Evolutionary conservation across 768 basidiomycete species (phyloP).

Genomic region (Amanita molliuscula): DNA sequence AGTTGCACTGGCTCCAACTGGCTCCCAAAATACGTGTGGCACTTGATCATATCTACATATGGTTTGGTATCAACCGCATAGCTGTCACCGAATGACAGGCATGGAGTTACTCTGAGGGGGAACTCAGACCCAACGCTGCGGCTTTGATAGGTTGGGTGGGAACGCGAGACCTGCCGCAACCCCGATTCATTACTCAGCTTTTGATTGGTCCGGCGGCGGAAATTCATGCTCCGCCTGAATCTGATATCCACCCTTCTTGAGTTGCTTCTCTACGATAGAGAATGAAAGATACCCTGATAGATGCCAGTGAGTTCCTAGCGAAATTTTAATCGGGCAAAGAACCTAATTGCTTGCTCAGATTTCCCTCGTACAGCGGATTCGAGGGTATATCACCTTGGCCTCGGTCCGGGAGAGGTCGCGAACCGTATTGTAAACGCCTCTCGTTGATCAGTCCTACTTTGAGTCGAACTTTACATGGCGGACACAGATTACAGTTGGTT

Average conservation of each 20-base stretch:
- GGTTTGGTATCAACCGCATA: neutral
- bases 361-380: constrained; percentile 66
- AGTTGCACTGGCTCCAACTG: neutral
- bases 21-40: no score
- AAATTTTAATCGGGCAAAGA: neutral
- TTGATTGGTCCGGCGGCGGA: constrained; percentile 1
- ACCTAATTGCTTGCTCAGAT: constrained; percentile 29
- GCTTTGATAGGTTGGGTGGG: neutral
- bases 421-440: constrained; percentile 55
- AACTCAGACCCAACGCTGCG: neutral
- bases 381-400: constrained; percentile 72
- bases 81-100: neutral
- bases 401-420: constrained; percentile 68
- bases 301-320: constrained; percentile 47
- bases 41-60: neutral
- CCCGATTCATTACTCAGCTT: neutral
- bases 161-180: neutral
- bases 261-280: neutral
- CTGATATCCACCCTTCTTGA: neutral
- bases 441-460: neutral
- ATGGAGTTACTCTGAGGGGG: neutral
- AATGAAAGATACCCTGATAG: constrained; percentile 55
- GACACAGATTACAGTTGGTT: constrained; percentile 62
- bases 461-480: neutral
- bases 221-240: neutral